phyloP scores from a whole-genome alignment of 257 asterid species.

The Ehretia macrophylla region DNA sequence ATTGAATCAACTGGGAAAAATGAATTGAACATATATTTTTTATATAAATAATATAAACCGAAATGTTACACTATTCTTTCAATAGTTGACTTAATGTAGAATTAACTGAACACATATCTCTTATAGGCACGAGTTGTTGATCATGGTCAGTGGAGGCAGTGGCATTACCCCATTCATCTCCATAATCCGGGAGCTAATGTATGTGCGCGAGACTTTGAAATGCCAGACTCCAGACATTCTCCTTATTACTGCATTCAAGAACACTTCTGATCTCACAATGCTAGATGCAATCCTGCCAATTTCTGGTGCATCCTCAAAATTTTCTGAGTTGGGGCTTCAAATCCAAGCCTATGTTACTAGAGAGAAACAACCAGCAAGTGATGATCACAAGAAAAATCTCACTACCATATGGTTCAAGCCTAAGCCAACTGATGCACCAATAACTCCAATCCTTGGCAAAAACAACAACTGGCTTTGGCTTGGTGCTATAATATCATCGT shows the following conservation, averaged over 20 bases:
- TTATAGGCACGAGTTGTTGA: conserved; percentile 59
- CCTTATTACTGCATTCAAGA: conserved; percentile 64
- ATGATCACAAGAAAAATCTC: conserved; percentile 17
- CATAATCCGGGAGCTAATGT: conserved; percentile 62
- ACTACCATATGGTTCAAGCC: conserved; percentile 60
- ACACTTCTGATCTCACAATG: conserved; percentile 56
- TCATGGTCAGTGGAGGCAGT: conserved; percentile 94
- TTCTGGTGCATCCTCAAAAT: conserved; percentile 30
- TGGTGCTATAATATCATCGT: conserved; percentile 49
- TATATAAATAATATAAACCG: too few species aligned
- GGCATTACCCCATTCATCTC: conserved; percentile 91
- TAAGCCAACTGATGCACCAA: conserved; percentile 42
- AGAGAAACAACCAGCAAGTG: conserved; percentile 30
- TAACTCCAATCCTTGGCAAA: conserved; percentile 51
- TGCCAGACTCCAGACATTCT: conserved; percentile 48
- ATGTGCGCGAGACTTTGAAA: conserved; percentile 33
- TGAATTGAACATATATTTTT: too few species aligned
- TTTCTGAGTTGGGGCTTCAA: conserved; percentile 35
- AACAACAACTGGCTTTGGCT: conserved; percentile 65
- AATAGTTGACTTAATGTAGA: too few species aligned
- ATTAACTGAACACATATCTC: not conserved
- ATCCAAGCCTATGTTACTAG: conserved; percentile 70
- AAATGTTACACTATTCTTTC: too few species aligned
- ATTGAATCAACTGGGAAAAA: too few species aligned
- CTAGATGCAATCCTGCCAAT: conserved; percentile 66